A percentile compares a stretch with the other conserved stretches of the same genome.
phyloP scores from a whole-genome alignment of 2,329 filamentous ascomycete genomes.

The Exophiala sp. region DNA sequence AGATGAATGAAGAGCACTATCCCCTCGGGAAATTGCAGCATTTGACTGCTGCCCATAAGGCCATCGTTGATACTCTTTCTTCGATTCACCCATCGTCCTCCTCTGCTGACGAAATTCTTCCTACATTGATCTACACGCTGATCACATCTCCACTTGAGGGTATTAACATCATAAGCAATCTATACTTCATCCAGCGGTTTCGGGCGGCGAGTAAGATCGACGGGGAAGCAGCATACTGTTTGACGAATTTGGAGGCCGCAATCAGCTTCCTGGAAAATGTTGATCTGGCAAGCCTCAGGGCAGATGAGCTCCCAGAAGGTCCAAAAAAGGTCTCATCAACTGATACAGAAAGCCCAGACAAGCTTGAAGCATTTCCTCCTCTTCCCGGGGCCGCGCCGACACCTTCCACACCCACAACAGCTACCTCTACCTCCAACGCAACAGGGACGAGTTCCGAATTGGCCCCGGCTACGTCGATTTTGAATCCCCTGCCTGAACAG shows the following conservation, averaged over 20 bases:
- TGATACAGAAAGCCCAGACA: conserved; percentile 40
- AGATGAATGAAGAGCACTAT: conserved; percentile 81
- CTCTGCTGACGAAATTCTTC: conserved; percentile 93
- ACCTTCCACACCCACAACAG: conserved; percentile 18
- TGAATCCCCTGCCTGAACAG: conserved; percentile 22
- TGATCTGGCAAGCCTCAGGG: conserved; percentile 79
- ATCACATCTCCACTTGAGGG: conserved; percentile 83
- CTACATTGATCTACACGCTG: conserved; percentile 90
- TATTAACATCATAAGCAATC: conserved; percentile 85
- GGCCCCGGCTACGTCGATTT: conserved; percentile 25
- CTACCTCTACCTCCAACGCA: conserved; percentile 25
- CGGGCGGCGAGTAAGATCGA: conserved; percentile 79
- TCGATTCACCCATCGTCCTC: conserved; percentile 64
- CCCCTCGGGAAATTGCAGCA: conserved; percentile 87
- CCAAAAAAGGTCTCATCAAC: conserved; percentile 51
- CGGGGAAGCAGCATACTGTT: conserved; percentile 89
- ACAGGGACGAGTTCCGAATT: conserved; percentile 29
- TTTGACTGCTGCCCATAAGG: conserved; percentile 82
- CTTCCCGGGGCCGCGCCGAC: conserved; percentile 20
- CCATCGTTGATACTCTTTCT: conserved; percentile 80
- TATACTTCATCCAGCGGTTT: conserved; percentile 91
- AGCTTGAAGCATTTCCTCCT: conserved; percentile 26
- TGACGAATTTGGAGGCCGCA: conserved; percentile 91
- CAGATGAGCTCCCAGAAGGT: conserved; percentile 67
- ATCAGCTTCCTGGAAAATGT: conserved; percentile 94